A percentile compares a stretch with the other conserved stretches of the same genome.
These are phyloP conservation scores for Helichrysum umbraculigerum DNA, from an alignment of 129 eudicot genomes.

Conservation along the genomic window DNA sequence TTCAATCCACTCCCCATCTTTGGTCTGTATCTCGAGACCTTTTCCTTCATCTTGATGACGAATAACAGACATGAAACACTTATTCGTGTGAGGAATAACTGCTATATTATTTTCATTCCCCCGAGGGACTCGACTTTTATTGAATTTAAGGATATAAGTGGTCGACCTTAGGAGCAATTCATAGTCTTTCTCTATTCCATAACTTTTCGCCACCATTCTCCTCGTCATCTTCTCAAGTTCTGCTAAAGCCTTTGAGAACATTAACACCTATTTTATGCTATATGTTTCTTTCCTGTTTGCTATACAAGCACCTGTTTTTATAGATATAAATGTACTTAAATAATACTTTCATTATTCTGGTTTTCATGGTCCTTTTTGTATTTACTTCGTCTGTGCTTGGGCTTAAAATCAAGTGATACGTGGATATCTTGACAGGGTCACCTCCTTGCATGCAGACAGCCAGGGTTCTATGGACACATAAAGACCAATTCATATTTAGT, in stretches of 20 bases:
- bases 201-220: slow-evolving; percentile 45
- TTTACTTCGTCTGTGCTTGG: too few relatives aligned
- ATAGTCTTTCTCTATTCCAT: slow-evolving; percentile 39
- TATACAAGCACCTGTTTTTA: too few relatives aligned
- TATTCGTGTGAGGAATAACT: slow-evolving; percentile 46
- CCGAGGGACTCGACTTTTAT: slow-evolving; percentile 31
- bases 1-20: slow-evolving; percentile 43
- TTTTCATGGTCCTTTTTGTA: too few relatives aligned
- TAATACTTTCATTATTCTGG: too few relatives aligned
- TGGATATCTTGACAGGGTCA: too few relatives aligned
- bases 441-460: too few relatives aligned
- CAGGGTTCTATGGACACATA: too few relatives aligned
- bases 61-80: slow-evolving; percentile 43
- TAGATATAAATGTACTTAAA: too few relatives aligned
- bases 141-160: slow-evolving; percentile 35
- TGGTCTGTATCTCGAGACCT: slow-evolving; percentile 44
- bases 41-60: slow-evolving; percentile 41
- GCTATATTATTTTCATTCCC: slow-evolving; percentile 33
- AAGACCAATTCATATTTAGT: too few relatives aligned
- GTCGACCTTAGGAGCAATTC: slow-evolving; percentile 28
- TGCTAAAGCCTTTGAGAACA: slow-evolving; percentile 31
- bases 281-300: too few relatives aligned
- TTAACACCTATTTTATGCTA: neutral
- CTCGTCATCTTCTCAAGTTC: slow-evolving; percentile 36
- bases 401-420: too few relatives aligned